Base-by-base conservation (phyloP, 345 rosid species). In the Theobroma cacao region DNA sequence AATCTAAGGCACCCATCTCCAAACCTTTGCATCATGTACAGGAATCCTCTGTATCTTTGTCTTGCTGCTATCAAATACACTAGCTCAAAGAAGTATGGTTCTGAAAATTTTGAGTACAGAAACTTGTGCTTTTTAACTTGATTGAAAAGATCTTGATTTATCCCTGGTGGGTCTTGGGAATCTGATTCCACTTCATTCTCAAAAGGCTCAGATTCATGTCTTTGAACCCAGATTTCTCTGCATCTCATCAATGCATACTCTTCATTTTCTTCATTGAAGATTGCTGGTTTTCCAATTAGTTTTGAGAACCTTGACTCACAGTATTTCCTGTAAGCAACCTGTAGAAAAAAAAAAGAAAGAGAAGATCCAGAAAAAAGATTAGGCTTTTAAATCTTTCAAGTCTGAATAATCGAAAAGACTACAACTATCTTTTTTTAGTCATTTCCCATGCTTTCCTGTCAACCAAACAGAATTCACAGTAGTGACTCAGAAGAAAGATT, bases 161-260 rank as follows among this genome's bases (percentile, higher is more conserved):
- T 59, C 36, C 76, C 71, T 61, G 58, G 75, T 12, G 75, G 67
- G 58, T 61, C 30, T 43, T 76, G 69, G 9, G 82, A 80, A 76
- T 86, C 89, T 7, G 80, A 80, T 78, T 85, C 88, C 5, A 80
- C 76, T 81, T 92, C 92, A 75, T 88, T 95, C 86, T 91, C 97
- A 47, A 93, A 95, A 76, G 91, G 84, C 84, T 95, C 98, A 2
- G 50, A 45, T 61, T 96, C 92, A 76, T 87, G 91, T 80, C 87
- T 78, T 24, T 18, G 67, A 36, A 52, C 70, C 99, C 99, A 95
- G 15, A 85, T 50, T 55, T 86, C 87, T 59, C 85, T 89, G 82
- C 96, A 92, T 79, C 94, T 93, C 85, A 85, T 76, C 62, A 89
- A 79, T 0, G 98, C 94, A 79, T 95, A 93, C 55, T 92, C 97